Conservation (phyloP, 169 alveolate genomes). For the Plasmodium gallinaceum region DNA sequence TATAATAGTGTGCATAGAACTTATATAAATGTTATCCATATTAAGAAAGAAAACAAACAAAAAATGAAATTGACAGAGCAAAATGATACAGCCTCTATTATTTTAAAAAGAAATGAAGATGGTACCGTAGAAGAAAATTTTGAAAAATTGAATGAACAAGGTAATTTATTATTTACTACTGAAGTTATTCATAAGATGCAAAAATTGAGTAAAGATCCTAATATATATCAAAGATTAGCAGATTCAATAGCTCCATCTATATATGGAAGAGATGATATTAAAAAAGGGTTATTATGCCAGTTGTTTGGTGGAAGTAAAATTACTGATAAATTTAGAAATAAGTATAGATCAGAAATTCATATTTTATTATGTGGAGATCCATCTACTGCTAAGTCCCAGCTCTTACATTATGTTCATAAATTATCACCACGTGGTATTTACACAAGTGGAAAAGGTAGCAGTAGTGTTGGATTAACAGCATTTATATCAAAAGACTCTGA, state of each 20-base stretch:
- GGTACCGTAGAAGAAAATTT: slow-evolving; percentile 78
- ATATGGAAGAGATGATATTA: slow-evolving; percentile 97
- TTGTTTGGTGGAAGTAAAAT: slow-evolving; percentile 97
- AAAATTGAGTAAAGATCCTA: slow-evolving; percentile 90
- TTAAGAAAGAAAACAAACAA: slow-evolving; percentile 81
- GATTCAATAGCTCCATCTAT: slow-evolving; percentile 98
- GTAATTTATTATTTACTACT: slow-evolving; percentile 79
- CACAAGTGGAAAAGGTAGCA: slow-evolving; percentile 96
- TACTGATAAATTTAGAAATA: slow-evolving; percentile 78
- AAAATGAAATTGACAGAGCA: slow-evolving; percentile 78
- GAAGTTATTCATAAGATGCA: slow-evolving; percentile 87
- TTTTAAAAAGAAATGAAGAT: slow-evolving; percentile 72
- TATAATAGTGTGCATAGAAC: slow-evolving; percentile 93
- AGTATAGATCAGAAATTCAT: slow-evolving; percentile 95
- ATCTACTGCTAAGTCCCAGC: slow-evolving; percentile 99
- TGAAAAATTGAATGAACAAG: slow-evolving; percentile 77
- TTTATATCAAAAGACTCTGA: slow-evolving; percentile 98
- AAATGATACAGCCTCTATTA: slow-evolving; percentile 62
- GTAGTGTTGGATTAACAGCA: slow-evolving; percentile 99
- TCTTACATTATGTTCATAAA: slow-evolving; percentile 96
- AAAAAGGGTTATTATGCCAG: slow-evolving; percentile 95
- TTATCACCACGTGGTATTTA: slow-evolving; percentile 97
- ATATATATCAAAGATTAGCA: slow-evolving; percentile 93
- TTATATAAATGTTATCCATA: slow-evolving; percentile 94
- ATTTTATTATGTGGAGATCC: slow-evolving; percentile 99